A percentile compares a stretch with the other conserved stretches of the same genome.
These are phyloP conservation scores for Trichoderma harzianum DNA, from an alignment of 2,329 filamentous ascomycete genomes.

Conservation along the genomic window DNA sequence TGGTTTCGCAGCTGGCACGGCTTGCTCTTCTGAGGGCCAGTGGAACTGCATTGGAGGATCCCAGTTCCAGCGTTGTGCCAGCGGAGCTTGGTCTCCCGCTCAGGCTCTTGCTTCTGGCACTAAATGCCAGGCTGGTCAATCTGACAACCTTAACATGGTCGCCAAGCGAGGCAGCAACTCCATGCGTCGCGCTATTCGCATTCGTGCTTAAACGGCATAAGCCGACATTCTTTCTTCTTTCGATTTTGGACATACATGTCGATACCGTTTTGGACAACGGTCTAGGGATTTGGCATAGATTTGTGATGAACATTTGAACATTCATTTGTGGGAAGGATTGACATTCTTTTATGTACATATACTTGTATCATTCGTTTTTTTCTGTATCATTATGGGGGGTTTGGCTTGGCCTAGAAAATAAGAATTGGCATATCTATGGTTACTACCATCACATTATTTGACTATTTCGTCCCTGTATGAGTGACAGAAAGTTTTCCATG, in stretches of 20 bases:
- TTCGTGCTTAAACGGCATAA: conserved; percentile 16
- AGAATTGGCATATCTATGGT: neutral
- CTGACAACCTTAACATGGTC: conserved; percentile 37
- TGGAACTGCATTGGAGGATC: conserved; percentile 53
- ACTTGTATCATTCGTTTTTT: neutral
- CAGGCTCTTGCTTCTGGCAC: conserved; percentile 46
- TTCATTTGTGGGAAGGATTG: neutral
- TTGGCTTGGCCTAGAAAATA: neutral
- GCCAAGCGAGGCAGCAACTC: conserved; percentile 20
- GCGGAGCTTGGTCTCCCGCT: conserved; percentile 46
- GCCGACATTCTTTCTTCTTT: neutral
- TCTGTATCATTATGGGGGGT: neutral
- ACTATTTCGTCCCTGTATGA: neutral
- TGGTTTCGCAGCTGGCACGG: conserved; percentile 39
- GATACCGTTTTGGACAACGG: neutral
- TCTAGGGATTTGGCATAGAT: neutral
- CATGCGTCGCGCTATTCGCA: conserved; percentile 31
- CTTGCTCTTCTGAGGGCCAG: conserved; percentile 46
- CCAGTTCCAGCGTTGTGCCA: conserved; percentile 54
- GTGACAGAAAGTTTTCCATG: no score
- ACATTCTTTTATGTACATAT: conserved; percentile 1
- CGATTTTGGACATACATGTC: neutral
- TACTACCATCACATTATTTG: neutral
- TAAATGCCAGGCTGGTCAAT: conserved; percentile 41
- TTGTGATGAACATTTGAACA: neutral